These are phyloP conservation scores for Stromatinia cepivora DNA, from an alignment of 2,329 filamentous ascomycete genomes.

Conservation along the genomic window DNA sequence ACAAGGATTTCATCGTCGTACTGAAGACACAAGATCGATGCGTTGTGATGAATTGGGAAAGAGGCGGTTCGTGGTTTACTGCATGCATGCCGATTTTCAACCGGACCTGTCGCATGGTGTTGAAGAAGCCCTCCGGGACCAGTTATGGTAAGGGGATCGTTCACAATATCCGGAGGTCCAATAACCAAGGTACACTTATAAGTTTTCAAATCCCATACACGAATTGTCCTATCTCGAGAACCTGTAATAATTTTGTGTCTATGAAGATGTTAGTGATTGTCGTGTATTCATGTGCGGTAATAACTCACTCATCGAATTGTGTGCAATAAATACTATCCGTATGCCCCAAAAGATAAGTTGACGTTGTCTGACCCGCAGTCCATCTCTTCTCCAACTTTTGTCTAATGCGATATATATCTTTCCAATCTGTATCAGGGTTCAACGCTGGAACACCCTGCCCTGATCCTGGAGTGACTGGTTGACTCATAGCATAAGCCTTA, in stretches of 20 bases:
- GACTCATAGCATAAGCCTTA: conserved; percentile 58
- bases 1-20: conserved; percentile 93
- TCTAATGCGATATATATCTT: conserved; percentile 77
- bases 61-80: conserved; percentile 57
- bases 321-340: conserved; percentile 96
- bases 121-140: conserved; percentile 52
- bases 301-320: conserved; percentile 88
- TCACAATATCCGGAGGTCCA: conserved; percentile 69
- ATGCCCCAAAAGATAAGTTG: conserved; percentile 90
- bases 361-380: conserved; percentile 74
- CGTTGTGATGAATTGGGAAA: conserved; percentile 73
- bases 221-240: conserved; percentile 91
- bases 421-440: conserved; percentile 74
- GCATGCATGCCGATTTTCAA: conserved; percentile 42
- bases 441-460: conserved; percentile 59
- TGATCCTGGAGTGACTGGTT: conserved; percentile 52
- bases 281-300: background rate
- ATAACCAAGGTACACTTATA: conserved; percentile 84
- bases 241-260: conserved; percentile 95
- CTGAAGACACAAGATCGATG: conserved; percentile 91
- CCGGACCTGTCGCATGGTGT: conserved; percentile 56
- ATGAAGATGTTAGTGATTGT: conserved; percentile 42
- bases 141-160: conserved; percentile 52
- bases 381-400: conserved; percentile 76
- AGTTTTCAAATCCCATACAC: conserved; percentile 92